These are phyloP conservation scores for Caloboletus inedulis DNA, from an alignment of 1,284 basidiomycete species.

Conservation along the genomic window DNA sequence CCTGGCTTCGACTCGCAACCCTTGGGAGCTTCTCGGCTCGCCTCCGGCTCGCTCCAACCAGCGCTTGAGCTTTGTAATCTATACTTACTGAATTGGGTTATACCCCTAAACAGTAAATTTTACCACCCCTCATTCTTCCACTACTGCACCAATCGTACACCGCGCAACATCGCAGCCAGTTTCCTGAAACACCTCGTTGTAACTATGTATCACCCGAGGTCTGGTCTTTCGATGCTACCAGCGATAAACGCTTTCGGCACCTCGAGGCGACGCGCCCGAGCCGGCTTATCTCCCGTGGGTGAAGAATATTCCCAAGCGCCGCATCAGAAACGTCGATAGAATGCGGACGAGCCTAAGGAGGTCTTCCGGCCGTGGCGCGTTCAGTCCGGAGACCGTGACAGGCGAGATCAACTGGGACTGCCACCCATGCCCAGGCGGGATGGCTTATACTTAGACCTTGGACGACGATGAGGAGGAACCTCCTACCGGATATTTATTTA, in stretches of 20 bases:
- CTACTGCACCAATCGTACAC: too few species aligned
- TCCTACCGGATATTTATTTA: neutral
- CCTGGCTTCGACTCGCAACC: too few species aligned
- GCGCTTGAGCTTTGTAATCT: too few species aligned
- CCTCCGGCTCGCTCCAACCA: too few species aligned
- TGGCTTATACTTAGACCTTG: constrained; percentile 99
- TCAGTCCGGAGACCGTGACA: constrained; percentile 91
- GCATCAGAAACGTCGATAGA: constrained; percentile 17
- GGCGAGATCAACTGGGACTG: constrained; percentile 99
- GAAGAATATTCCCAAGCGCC: constrained; percentile 1
- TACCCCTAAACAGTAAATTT: too few species aligned
- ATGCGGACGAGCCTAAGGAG: constrained; percentile 33
- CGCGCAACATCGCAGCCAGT: too few species aligned
- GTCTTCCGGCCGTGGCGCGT: constrained; percentile 53
- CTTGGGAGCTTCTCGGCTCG: too few species aligned
- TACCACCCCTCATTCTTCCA: too few species aligned
- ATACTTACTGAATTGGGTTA: too few species aligned
- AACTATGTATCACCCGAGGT: too few species aligned
- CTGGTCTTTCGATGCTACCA: constrained; percentile 15
- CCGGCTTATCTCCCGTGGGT: neutral
- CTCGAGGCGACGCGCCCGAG: constrained; percentile 8
- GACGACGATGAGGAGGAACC: constrained; percentile 45
- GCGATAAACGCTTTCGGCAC: constrained; percentile 1
- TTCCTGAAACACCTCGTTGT: too few species aligned
- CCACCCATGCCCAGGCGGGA: constrained; percentile 93